Conservation (phyloP, 495 filamentous ascomycete genomes). For the Lineolata rhizophorae region DNA sequence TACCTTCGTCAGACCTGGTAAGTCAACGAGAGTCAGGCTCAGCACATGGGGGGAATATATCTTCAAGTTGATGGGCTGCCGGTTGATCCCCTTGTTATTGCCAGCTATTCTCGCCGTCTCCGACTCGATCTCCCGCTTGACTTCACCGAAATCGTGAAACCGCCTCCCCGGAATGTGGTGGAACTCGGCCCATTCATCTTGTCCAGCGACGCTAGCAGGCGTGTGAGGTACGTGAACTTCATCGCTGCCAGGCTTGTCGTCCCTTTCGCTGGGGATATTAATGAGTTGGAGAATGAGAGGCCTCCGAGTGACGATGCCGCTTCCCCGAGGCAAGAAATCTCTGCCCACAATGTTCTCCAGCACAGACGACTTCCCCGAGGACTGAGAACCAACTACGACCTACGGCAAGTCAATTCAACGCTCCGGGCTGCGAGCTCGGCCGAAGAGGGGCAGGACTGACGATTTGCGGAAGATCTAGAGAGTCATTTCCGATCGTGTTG, state of each 20-base stretch:
- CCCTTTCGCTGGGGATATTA: constrained; percentile 71
- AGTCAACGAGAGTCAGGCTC: constrained; percentile 86
- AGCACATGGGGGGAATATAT: constrained; percentile 96
- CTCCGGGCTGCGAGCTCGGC: too few species aligned
- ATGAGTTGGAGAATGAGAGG: constrained; percentile 95
- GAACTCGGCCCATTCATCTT: constrained; percentile 91
- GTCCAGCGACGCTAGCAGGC: constrained; percentile 41
- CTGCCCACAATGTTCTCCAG: constrained; percentile 97
- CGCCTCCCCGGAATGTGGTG: constrained; percentile 76
- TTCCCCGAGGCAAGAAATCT: constrained; percentile 90
- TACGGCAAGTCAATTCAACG: constrained; percentile 20
- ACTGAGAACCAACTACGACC: constrained; percentile 98
- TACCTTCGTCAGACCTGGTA: constrained; percentile 92
- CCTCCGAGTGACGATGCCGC: constrained; percentile 85
- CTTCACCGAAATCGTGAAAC: constrained; percentile 78
- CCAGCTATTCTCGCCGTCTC: constrained; percentile 91
- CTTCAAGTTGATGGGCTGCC: constrained; percentile 94
- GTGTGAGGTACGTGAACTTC: constrained; percentile 48
- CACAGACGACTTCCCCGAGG: constrained; percentile 96
- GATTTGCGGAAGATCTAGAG: constrained; percentile 92
- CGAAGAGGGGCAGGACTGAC: constrained; percentile 30
- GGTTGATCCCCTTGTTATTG: constrained; percentile 95
- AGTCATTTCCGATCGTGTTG: constrained; percentile 98
- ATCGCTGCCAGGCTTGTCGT: constrained; percentile 40
- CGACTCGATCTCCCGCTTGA: constrained; percentile 92